Evolutionary conservation across 768 basidiomycete species (phyloP).

Genomic region (Collybia mongolica): DNA sequence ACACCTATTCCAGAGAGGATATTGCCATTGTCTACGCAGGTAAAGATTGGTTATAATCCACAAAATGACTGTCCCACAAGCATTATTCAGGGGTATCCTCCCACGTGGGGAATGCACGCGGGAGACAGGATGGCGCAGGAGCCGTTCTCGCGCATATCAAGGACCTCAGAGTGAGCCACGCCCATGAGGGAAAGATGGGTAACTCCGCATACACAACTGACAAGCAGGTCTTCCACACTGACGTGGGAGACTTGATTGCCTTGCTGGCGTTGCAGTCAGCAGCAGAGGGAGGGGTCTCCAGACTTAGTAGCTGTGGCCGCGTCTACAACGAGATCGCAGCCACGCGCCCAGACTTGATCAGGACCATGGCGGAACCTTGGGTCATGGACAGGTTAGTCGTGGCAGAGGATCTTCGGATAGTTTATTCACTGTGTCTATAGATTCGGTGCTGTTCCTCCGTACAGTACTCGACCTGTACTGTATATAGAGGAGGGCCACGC

Average conservation of each 20-base stretch:
- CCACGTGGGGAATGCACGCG: constrained; percentile 42
- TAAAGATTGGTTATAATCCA: constrained; percentile 20
- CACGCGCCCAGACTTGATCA: constrained; percentile 43
- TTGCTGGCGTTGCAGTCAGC: constrained; percentile 41
- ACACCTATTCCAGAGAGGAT: constrained; percentile 37
- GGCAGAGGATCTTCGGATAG: background rate
- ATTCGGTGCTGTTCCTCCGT: constrained; percentile 35
- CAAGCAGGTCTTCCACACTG: constrained; percentile 50
- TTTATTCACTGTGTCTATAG: constrained; percentile 17
- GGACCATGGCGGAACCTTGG: constrained; percentile 40
- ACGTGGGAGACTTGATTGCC: constrained; percentile 44
- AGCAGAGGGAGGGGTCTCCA: constrained; percentile 42
- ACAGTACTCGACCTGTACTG: constrained; percentile 35
- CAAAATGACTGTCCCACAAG: constrained; percentile 2
- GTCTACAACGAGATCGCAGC: constrained; percentile 48
- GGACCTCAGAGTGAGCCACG: constrained; percentile 41
- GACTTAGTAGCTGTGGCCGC: constrained; percentile 39
- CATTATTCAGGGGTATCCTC: constrained; percentile 39
- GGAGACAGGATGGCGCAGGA: constrained; percentile 40
- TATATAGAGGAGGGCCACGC: constrained; percentile 36
- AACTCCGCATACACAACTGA: constrained; percentile 46
- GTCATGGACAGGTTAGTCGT: constrained; percentile 35
- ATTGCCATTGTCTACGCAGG: constrained; percentile 44
- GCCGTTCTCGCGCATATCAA: constrained; percentile 48
- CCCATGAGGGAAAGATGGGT: constrained; percentile 38